Evolutionary conservation across 805 yeast genomes (phyloP).

Genomic region (Starmera quercuum): DNA sequence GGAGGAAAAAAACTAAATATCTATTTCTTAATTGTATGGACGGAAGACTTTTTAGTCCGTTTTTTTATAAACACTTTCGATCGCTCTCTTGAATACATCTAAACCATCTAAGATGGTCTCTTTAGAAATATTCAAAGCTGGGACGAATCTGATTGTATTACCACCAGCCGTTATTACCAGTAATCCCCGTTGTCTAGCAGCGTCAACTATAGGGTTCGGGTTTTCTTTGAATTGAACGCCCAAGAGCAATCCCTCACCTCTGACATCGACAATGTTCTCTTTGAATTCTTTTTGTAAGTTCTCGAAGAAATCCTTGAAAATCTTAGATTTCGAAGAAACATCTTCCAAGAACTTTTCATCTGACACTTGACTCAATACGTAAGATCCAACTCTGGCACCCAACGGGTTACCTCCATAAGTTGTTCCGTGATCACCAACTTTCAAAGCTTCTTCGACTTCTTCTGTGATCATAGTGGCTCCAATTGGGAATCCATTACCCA

Average conservation of each 20-base stretch:
- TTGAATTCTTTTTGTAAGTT: conserved; percentile 50
- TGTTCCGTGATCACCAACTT: conserved; percentile 96
- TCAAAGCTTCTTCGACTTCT: conserved; percentile 59
- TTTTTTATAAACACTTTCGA: conserved; percentile 24
- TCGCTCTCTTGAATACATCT: conserved; percentile 52
- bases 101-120: conserved; percentile 66
- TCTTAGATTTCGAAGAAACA: conserved; percentile 54
- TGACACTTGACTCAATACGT: conserved; percentile 66
- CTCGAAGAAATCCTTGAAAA: conserved; percentile 43
- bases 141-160: conserved; percentile 84
- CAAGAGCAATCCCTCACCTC: conserved; percentile 84
- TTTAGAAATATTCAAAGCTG: conserved; percentile 79
- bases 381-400: conserved; percentile 73
- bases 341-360: conserved; percentile 47
- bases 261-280: conserved; percentile 53
- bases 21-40: not conserved
- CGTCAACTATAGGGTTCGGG: conserved; percentile 53
- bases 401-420: conserved; percentile 97
- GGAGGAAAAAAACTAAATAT: not conserved
- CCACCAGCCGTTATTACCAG: conserved; percentile 88
- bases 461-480: conserved; percentile 90
- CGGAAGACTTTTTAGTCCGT: not conserved
- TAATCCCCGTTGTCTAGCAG: conserved; percentile 74
- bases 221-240: conserved; percentile 73
- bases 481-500: conserved; percentile 95